Conservation (phyloP, 2,329 filamentous ascomycete species). For the Pestalotiopsis sp. region DNA sequence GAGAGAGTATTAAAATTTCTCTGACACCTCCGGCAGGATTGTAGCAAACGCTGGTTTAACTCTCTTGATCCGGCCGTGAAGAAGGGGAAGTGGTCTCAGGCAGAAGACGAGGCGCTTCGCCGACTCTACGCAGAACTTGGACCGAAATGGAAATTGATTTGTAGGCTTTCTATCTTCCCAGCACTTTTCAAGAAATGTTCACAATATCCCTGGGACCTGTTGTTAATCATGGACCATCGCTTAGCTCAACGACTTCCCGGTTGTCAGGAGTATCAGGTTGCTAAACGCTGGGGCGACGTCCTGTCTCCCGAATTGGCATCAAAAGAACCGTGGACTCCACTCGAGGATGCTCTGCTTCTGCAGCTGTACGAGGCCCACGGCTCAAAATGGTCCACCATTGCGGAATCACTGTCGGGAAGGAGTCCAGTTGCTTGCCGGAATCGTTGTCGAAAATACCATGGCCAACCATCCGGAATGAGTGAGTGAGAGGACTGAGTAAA, state of each 20-base stretch:
- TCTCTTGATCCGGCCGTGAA: not conserved
- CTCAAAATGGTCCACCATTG: not conserved
- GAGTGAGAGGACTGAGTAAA: not conserved
- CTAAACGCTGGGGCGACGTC: not conserved
- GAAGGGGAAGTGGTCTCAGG: not conserved
- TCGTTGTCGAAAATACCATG: not conserved
- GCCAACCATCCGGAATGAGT: not conserved
- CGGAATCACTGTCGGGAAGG: not conserved
- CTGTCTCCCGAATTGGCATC: not conserved
- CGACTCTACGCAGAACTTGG: not conserved
- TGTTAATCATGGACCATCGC: not conserved
- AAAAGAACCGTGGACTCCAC: not conserved
- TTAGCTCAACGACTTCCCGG: not conserved
- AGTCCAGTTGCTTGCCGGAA: not conserved
- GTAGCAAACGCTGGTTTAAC: not conserved
- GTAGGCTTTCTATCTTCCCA: not conserved
- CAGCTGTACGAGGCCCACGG: not conserved
- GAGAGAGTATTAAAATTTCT: not conserved
- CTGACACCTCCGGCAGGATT: not conserved
- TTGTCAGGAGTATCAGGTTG: not conserved
- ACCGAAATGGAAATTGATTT: not conserved
- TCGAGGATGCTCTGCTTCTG: not conserved
- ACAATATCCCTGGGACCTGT: not conserved
- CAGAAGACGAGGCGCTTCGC: not conserved
- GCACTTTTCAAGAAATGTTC: not conserved